Conservation (phyloP, 805 yeast genomes). For the Peterozyma toletana region DNA sequence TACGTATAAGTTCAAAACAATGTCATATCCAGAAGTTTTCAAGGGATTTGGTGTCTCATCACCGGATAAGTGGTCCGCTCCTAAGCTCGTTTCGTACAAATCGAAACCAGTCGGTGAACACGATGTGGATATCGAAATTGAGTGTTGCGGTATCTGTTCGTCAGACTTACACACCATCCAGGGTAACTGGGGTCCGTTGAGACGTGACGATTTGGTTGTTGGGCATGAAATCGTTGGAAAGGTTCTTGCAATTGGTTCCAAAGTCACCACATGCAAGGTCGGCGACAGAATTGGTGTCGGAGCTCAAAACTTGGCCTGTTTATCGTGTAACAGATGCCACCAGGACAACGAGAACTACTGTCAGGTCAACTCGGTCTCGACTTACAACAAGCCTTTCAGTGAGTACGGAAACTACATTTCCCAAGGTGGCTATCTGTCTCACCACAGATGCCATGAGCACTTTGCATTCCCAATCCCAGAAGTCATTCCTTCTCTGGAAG, state of each 20-base stretch:
- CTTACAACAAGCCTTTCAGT: conserved; percentile 40
- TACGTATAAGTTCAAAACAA: background rate
- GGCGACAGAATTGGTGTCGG: conserved; percentile 50
- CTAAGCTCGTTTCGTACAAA: conserved; percentile 12
- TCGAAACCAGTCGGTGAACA: conserved; percentile 18
- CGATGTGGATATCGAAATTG: conserved; percentile 38
- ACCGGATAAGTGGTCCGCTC: conserved; percentile 15
- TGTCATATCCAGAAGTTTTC: conserved; percentile 17
- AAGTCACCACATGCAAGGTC: conserved; percentile 27
- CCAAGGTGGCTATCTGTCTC: conserved; percentile 46
- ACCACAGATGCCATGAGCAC: conserved; percentile 33
- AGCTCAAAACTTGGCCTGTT: conserved; percentile 33
- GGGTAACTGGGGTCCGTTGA: conserved; percentile 28
- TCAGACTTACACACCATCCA: conserved; percentile 39
- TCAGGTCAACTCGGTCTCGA: conserved; percentile 28
- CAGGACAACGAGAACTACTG: conserved; percentile 41
- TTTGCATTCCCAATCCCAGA: conserved; percentile 45
- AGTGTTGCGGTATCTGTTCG: conserved; percentile 43
- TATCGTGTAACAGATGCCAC: conserved; percentile 31
- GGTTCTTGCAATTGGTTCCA: conserved; percentile 30
- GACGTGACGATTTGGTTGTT: conserved; percentile 17
- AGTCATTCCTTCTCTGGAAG: conserved; percentile 28
- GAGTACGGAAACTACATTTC: conserved; percentile 34
- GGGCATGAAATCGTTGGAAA: conserved; percentile 43
- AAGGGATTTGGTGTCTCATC: conserved; percentile 21